Base-by-base conservation (phyloP, 176 grass and related monocot species). In the Olyra latifolia region DNA sequence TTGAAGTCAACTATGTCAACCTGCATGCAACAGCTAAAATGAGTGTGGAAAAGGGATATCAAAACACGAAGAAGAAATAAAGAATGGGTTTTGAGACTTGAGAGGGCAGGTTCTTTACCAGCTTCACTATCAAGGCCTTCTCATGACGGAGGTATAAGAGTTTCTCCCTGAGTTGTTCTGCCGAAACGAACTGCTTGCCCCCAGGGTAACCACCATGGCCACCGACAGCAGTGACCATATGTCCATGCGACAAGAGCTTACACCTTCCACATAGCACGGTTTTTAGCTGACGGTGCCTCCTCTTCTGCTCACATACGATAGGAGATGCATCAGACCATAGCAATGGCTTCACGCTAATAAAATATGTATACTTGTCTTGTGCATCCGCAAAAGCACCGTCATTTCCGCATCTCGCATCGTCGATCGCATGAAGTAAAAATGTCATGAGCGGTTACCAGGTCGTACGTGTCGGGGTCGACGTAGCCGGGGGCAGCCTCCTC, bases 1-100 rank as follows among this genome's bases (percentile, higher is more conserved):
- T 91, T 95, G 86, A 98, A 98, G 93, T 98, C 95, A 48, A 98
- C 88, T 60, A 98, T 95, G 82, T 98, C 95, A 41, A 98, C 92
- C 95, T 98, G 75, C 66, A 92, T 2, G 64, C 23, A 25, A 0
- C 3, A 20, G n/a, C 1, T 15, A 24, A 32, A 62, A 77, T 64
- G 13, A 77, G 20, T 2, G 43, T 8, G 2, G 10, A 74, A 56
- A 29, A 48, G 4, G 32, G 5, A 35, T 35, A 41, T 20, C 16
- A n/a, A 56, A n/a, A 25, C 14, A 39, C 5, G 7, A 22, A 15
- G 19, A 25, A 11, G 66, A 46, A 66, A 64, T 5, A 1, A 59
- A 25, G 8, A n/a, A 3, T 41, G 14, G 17, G 0, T n/a, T n/a
- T n/a, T 16, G 10, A 14, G 22, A 20, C 42, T 46, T 2, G 10